These are phyloP conservation scores for Carex littledalei DNA, from an alignment of 176 grass and related monocot species.

Conservation along the genomic window DNA sequence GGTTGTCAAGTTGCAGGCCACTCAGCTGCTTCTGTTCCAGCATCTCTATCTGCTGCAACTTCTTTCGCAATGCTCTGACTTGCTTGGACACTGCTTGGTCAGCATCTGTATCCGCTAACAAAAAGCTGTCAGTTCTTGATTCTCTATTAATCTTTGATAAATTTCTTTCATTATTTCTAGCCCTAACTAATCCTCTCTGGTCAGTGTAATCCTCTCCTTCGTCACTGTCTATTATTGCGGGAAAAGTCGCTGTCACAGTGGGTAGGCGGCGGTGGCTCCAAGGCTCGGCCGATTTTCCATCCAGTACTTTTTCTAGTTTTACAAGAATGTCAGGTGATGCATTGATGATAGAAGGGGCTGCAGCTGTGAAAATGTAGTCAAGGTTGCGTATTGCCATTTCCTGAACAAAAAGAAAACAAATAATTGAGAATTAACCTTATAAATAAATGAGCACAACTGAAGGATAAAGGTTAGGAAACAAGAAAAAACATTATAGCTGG, in stretches of 20 bases:
- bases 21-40: slow-evolving; percentile 68
- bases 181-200: slow-evolving; percentile 35
- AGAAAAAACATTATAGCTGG: background rate
- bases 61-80: slow-evolving; percentile 81
- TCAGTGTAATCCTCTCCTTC: slow-evolving; percentile 47
- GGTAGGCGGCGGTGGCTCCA: slow-evolving; percentile 89
- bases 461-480: slow-evolving; percentile 8
- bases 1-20: slow-evolving; percentile 72
- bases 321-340: slow-evolving; percentile 75
- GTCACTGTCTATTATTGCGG: slow-evolving; percentile 68
- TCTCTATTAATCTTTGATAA: slow-evolving; percentile 43
- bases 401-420: slow-evolving; percentile 36
- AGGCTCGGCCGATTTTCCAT: slow-evolving; percentile 63
- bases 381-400: slow-evolving; percentile 88
- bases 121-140: slow-evolving; percentile 52
- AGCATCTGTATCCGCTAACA: slow-evolving; percentile 46
- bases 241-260: slow-evolving; percentile 83
- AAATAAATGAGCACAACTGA: background rate
- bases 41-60: slow-evolving; percentile 98
- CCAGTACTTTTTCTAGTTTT: slow-evolving; percentile 69
- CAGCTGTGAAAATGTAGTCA: slow-evolving; percentile 88
- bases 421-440: slow-evolving; percentile 1
- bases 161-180: slow-evolving; percentile 38
- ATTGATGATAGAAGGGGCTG: slow-evolving; percentile 59
- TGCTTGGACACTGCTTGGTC: slow-evolving; percentile 73